Percentiles rank a stretch among this genome's conserved stretches.
Evolutionary conservation across 2,329 filamentous ascomycete genomes (phyloP).

Genomic region (Macroventuria anomochaeta): DNA sequence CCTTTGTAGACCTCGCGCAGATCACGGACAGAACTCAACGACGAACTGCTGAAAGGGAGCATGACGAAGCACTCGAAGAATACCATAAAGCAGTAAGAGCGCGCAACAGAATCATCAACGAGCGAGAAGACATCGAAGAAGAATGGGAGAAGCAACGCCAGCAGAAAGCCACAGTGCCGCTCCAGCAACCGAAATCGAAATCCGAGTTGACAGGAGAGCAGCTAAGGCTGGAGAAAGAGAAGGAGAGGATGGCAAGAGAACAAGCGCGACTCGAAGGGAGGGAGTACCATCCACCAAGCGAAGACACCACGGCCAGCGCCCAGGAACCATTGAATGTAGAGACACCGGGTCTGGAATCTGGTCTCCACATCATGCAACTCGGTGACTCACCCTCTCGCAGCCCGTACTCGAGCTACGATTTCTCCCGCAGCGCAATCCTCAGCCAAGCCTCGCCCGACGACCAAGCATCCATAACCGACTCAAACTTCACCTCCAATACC

Average conservation of each 20-base stretch:
- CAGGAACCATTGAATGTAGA: constrained; percentile 18
- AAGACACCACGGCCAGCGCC: background rate
- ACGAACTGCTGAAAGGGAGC: constrained; percentile 73
- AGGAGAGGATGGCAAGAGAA: constrained; percentile 16
- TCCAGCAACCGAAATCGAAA: constrained; percentile 32
- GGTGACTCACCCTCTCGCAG: constrained; percentile 17
- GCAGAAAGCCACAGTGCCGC: constrained; percentile 38
- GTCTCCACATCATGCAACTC: constrained; percentile 31
- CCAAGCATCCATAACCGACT: constrained; percentile 29
- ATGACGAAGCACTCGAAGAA: constrained; percentile 66
- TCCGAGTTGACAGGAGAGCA: constrained; percentile 22
- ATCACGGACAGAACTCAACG: constrained; percentile 69
- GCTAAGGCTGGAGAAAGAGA: constrained; percentile 33
- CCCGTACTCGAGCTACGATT: constrained; percentile 38
- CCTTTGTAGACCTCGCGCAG: constrained; percentile 62
- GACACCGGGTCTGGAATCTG: constrained; percentile 26
- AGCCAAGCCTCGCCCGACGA: constrained; percentile 35
- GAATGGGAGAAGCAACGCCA: constrained; percentile 48
- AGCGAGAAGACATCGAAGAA: constrained; percentile 65
- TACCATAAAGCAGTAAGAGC: constrained; percentile 72
- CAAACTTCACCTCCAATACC: constrained; percentile 30
- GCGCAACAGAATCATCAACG: constrained; percentile 68
- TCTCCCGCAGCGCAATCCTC: constrained; percentile 42
- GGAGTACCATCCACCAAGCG: constrained; percentile 32
- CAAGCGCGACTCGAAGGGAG: constrained; percentile 21